phyloP scores from a whole-genome alignment of 441 rosid species.

The Croton setiger region DNA sequence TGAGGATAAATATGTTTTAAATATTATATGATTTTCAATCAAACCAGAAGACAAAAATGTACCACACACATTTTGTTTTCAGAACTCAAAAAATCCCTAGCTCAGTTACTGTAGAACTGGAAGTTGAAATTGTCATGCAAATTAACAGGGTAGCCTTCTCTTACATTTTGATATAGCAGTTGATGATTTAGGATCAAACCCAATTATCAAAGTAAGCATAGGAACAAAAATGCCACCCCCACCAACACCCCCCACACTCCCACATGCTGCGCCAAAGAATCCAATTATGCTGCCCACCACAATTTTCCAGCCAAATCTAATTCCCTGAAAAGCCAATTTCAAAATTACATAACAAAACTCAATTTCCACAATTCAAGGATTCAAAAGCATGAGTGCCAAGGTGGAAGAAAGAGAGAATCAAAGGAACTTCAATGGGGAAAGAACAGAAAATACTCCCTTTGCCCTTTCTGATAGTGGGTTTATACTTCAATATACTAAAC shows the following conservation, averaged over 20 bases:
- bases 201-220: conserved; percentile 52
- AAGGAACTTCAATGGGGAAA: neutral
- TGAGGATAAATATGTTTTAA: neutral
- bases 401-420: neutral
- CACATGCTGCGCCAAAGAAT: conserved; percentile 67
- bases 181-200: conserved; percentile 64
- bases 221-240: conserved; percentile 73
- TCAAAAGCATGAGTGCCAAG: neutral
- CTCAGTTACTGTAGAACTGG: neutral
- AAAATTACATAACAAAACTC: neutral
- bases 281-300: conserved; percentile 47
- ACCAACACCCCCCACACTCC: conserved; percentile 72
- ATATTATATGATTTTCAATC: neutral
- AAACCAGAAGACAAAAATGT: neutral
- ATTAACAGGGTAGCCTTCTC: neutral
- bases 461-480: neutral
- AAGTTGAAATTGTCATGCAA: neutral
- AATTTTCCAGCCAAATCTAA: conserved; percentile 58
- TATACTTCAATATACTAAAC: no score
- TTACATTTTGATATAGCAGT: conserved; percentile 65
- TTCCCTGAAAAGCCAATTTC: conserved; percentile 27
- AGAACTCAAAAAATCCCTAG: neutral
- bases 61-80: neutral
- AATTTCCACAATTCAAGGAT: neutral
- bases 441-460: neutral